A percentile compares a stretch with the other conserved stretches of the same genome.
Evolutionary conservation across 1,284 basidiomycete species (phyloP).

Genomic region (Fomitopsis palustris): DNA sequence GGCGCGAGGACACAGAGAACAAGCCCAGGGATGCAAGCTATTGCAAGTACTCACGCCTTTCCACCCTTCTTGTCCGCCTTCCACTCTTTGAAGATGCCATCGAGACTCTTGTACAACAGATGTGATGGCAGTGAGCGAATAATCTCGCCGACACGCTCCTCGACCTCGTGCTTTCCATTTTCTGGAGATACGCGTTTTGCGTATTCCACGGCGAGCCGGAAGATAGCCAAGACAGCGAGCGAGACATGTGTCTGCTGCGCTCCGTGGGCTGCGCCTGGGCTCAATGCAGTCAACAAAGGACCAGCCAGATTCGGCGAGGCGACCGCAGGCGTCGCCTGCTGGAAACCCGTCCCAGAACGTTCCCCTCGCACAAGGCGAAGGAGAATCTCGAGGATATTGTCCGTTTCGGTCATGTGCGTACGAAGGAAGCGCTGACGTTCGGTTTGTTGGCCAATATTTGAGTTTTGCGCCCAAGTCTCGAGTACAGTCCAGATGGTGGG

Average conservation of each 20-base stretch:
- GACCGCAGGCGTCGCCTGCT: conserved; percentile 54
- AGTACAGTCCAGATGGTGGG: conserved; percentile 89
- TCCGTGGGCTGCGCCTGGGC: conserved; percentile 74
- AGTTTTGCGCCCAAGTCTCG: conserved; percentile 83
- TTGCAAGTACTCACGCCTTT: conserved; percentile 15
- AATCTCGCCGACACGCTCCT: conserved; percentile 83
- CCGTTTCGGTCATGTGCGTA: conserved; percentile 80
- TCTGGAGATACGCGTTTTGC: conserved; percentile 69
- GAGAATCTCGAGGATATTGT: conserved; percentile 89
- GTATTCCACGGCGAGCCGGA: conserved; percentile 79
- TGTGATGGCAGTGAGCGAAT: conserved; percentile 83
- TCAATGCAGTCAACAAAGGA: conserved; percentile 64
- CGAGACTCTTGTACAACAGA: conserved; percentile 83
- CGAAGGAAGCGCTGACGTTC: conserved; percentile 87
- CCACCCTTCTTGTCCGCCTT: conserved; percentile 72
- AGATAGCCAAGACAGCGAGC: conserved; percentile 87
- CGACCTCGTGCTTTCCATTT: conserved; percentile 65
- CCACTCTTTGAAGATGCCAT: conserved; percentile 94
- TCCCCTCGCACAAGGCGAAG: conserved; percentile 87
- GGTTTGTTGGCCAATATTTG: conserved; percentile 66
- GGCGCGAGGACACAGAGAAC: not conserved
- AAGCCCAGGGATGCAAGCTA: not conserved
- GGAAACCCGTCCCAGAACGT: conserved; percentile 59
- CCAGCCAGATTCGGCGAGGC: conserved; percentile 59
- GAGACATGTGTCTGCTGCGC: conserved; percentile 91